A percentile compares a stretch with the other conserved stretches of the same genome.
phyloP scores from a whole-genome alignment of 179 eudicot genomes.

The Sideroxylon spinosum region DNA sequence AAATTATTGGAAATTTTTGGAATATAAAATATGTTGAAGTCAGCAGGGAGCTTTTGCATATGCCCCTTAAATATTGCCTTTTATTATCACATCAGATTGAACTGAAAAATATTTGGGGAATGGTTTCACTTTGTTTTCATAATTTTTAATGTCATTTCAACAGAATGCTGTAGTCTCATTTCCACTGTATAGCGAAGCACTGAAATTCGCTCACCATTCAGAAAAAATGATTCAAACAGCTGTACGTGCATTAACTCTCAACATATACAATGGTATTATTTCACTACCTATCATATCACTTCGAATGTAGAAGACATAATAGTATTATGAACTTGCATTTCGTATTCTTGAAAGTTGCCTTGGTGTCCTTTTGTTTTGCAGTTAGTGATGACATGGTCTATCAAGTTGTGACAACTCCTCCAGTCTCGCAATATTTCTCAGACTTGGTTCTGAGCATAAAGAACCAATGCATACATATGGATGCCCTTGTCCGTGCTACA shows the following conservation, averaged over 20 bases:
- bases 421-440: slow-evolving; percentile 18
- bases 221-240: slow-evolving; percentile 58
- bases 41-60: background rate
- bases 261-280: slow-evolving; percentile 37
- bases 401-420: slow-evolving; percentile 15
- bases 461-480: slow-evolving; percentile 16
- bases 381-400: slow-evolving; percentile 17
- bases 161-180: slow-evolving; percentile 52
- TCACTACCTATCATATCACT: slow-evolving; percentile 7
- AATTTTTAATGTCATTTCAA: slow-evolving; percentile 8
- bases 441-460: slow-evolving; percentile 22
- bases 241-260: slow-evolving; percentile 40
- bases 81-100: background rate
- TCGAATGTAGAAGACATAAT: background rate
- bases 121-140: background rate
- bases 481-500: slow-evolving; percentile 25
- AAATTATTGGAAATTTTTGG: too few species aligned
- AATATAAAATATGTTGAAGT: background rate
- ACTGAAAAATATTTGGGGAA: background rate
- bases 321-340: slow-evolving; percentile 12
- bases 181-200: slow-evolving; percentile 49
- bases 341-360: slow-evolving; percentile 18
- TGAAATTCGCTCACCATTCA: slow-evolving; percentile 47
- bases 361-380: slow-evolving; percentile 21
- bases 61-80: background rate